These are phyloP conservation scores for Fusarium sp. DNA, from an alignment of 2,329 filamentous ascomycete species.

Conservation along the genomic window DNA sequence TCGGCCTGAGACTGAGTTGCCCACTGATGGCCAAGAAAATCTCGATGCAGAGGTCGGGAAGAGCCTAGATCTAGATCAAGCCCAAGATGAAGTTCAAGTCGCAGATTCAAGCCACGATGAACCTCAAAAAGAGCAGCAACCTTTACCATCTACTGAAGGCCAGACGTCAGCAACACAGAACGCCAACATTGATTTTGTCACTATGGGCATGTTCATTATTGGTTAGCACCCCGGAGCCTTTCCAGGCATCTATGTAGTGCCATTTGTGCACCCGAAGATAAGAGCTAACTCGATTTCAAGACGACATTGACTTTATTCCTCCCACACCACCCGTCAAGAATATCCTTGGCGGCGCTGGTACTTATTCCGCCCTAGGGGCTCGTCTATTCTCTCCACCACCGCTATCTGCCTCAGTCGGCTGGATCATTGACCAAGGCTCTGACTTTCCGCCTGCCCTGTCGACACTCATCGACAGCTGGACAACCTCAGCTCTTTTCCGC, in stretches of 20 bases:
- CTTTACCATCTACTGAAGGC: neutral
- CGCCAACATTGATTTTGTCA: conserved; percentile 73
- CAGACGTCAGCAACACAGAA: conserved; percentile 13
- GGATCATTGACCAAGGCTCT: conserved; percentile 91
- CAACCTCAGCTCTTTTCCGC: conserved; percentile 80
- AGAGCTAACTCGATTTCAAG: conserved; percentile 61
- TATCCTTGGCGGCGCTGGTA: conserved; percentile 90
- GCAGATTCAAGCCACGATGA: conserved; percentile 17
- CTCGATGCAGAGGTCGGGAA: conserved; percentile 6
- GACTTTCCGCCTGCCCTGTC: conserved; percentile 84
- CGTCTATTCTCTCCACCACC: conserved; percentile 85
- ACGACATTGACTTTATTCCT: conserved; percentile 90
- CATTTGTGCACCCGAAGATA: neutral
- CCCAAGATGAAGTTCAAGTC: conserved; percentile 20
- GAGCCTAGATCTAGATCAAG: conserved; percentile 18
- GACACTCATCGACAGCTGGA: conserved; percentile 79
- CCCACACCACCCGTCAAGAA: conserved; percentile 79
- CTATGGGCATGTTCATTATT: conserved; percentile 82
- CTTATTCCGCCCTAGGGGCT: conserved; percentile 90
- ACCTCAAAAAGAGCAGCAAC: conserved; percentile 15
- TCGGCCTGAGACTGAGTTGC: conserved; percentile 18
- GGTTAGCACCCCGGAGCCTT: conserved; percentile 61
- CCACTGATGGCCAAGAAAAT: conserved; percentile 11
- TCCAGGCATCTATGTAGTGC: neutral
- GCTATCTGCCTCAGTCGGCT: conserved; percentile 80